Evolutionary conservation across 371 early-diverging fungal species (phyloP).

Genomic region (Rhizopus arrhizus): DNA sequence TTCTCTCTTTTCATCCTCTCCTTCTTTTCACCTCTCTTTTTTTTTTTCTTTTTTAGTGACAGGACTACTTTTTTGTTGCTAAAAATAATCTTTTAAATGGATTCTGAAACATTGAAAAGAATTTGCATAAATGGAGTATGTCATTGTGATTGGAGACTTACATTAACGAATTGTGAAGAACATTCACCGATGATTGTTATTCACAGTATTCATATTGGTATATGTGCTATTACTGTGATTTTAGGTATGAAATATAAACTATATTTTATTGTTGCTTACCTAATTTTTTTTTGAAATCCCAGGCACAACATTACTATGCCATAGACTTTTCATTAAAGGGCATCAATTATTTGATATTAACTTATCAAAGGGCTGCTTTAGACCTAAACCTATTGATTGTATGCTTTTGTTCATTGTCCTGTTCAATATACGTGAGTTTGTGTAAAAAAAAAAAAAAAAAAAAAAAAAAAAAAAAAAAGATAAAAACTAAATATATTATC

Average conservation of each 20-base stretch:
- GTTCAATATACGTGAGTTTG: conserved; percentile 29
- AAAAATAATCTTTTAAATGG: neutral
- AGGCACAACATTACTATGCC: conserved; percentile 19
- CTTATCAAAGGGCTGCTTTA: conserved; percentile 22
- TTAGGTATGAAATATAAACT: conserved; percentile 9
- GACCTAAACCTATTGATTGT: conserved; percentile 36
- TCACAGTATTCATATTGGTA: conserved; percentile 25
- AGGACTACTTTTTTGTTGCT: neutral
- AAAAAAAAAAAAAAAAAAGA: no score
- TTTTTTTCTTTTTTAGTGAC: neutral
- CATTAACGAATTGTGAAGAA: conserved; percentile 25
- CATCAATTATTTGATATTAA: conserved; percentile 26
- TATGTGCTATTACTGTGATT: conserved; percentile 21
- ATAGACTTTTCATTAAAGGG: conserved; percentile 25
- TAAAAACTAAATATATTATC: no score
- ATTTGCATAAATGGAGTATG: conserved; percentile 24
- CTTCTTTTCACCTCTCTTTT: neutral
- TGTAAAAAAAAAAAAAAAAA: no score
- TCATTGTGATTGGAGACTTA: conserved; percentile 35
- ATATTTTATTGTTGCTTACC: neutral
- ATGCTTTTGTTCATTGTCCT: conserved; percentile 32
- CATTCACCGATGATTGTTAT: conserved; percentile 25
- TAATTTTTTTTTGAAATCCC: neutral
- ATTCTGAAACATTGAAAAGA: conserved; percentile 13
- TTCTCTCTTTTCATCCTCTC: no score